Conservation (phyloP, 495 filamentous ascomycete genomes). For the Neurospora sp. region DNA sequence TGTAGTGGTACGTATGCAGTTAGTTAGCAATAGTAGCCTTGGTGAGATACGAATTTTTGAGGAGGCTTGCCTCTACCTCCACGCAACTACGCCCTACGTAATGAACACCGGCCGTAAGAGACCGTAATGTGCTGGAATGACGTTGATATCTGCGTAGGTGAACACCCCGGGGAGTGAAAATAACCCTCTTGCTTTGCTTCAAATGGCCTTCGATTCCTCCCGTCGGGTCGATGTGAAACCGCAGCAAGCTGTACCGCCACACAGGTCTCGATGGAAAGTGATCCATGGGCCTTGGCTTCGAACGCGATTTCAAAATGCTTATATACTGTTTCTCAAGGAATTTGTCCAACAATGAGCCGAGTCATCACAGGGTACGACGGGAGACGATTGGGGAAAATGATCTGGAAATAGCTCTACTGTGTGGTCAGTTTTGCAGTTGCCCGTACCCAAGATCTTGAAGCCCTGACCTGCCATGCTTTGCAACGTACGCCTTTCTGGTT, state of each 20-base stretch:
- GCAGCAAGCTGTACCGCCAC: not conserved
- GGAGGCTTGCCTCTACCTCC: not conserved
- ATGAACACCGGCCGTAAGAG: not conserved
- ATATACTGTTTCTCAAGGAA: not conserved
- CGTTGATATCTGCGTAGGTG: not conserved
- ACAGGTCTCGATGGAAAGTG: not conserved
- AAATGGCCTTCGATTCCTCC: not conserved
- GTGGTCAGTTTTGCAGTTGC: not conserved
- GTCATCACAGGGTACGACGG: not conserved
- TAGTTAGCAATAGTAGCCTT: not conserved
- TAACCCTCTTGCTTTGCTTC: not conserved
- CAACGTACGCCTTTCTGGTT: not conserved
- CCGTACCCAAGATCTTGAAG: not conserved
- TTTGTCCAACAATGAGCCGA: not conserved
- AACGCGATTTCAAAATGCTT: not conserved
- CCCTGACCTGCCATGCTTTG: not conserved
- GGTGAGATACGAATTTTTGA: not conserved
- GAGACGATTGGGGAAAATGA: not conserved
- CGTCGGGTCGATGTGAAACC: not conserved
- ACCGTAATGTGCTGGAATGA: not conserved
- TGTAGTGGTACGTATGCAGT: not conserved
- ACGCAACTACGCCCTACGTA: not conserved
- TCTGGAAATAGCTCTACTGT: not conserved
- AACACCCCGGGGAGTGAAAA: not conserved
- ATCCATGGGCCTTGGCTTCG: not conserved